Evolutionary conservation across 2,329 filamentous ascomycete genomes (phyloP), one percentile per base, ranked within the genome.

Genomic region (Fusarium lyarnte): DNA sequence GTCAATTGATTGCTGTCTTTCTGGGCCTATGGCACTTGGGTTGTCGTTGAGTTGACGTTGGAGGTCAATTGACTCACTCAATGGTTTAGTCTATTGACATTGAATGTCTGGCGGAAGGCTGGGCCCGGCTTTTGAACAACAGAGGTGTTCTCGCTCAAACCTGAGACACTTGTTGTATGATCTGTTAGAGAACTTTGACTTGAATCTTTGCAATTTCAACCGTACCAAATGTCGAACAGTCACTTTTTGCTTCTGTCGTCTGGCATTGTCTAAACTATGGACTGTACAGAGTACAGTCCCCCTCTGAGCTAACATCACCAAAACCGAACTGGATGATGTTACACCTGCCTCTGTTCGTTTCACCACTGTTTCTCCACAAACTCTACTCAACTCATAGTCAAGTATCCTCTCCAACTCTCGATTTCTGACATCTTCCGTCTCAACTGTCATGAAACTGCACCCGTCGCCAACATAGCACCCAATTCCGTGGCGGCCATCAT

Each of bases 401-500:
- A 10, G 3, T 1, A 17, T 21, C 33, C 6, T 21, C 16, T 19
- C 14, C 23, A 46, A 9, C 9, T 14, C 21, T 29, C 10, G 2
- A 11, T 19, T 17, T 39, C 41, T n/a, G 1, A 17, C 52, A 39
- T 6, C 41, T 46, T 62, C n/a, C 5, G 49, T 39, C 33, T 38
- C 25, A 38, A 10, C 13, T 27, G 21, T 21, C 6, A n/a, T 27
- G 19, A 43, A 43, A 39, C 25, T 13, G 23, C 8, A 6, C 29
- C 4, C 6, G 11, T 6, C 16, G 29, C 25, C 39, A 25, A 53
- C 19, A 69, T 69, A 69, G 41, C 3, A 13, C 19, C 12, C 43
- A 23, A 69, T 17, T 19, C 8, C 29, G 4, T 16, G 29, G 39
- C 35, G 39, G 43, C 58, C 38, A 64, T 64, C 64, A 64, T 69